These are phyloP conservation scores for Russula lepida DNA, from an alignment of 768 basidiomycete genomes.

Conservation along the genomic window DNA sequence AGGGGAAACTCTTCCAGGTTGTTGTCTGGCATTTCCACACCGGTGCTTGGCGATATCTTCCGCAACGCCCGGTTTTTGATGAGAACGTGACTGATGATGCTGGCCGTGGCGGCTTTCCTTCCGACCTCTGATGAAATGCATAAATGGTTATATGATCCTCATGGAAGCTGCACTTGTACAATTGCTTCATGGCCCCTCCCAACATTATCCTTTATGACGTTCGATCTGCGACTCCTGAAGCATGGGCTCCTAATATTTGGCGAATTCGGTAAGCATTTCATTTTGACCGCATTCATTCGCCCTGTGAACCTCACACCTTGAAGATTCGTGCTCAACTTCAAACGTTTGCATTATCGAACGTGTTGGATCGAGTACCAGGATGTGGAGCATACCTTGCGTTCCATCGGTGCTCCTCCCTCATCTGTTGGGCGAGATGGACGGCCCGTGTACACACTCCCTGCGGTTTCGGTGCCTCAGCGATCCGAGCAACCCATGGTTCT, in stretches of 20 bases:
- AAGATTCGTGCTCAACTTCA: conserved; percentile 72
- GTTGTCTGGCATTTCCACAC: neutral
- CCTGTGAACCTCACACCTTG: neutral
- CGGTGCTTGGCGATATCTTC: neutral
- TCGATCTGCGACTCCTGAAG: conserved; percentile 47
- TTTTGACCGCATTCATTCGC: neutral
- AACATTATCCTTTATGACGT: conserved; percentile 61
- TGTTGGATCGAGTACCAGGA: conserved; percentile 64
- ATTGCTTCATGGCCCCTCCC: conserved; percentile 35
- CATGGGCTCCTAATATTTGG: conserved; percentile 77
- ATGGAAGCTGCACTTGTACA: neutral
- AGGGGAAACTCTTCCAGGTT: neutral
- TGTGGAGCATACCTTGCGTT: conserved; percentile 50
- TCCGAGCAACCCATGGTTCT: conserved; percentile 41
- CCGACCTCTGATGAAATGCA: neutral
- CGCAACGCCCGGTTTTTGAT: conserved; percentile 12
- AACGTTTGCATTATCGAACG: conserved; percentile 61
- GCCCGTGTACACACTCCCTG: conserved; percentile 61
- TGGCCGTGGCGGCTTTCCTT: neutral
- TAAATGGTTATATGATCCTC: conserved; percentile 7
- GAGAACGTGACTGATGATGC: neutral
- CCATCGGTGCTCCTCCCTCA: conserved; percentile 53
- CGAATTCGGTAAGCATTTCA: conserved; percentile 44
- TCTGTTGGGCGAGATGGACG: conserved; percentile 46
- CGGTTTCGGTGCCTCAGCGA: conserved; percentile 51